Evolutionary conservation across 148 eudicot species (phyloP).

Genomic region (Arctostaphylos glauca): DNA sequence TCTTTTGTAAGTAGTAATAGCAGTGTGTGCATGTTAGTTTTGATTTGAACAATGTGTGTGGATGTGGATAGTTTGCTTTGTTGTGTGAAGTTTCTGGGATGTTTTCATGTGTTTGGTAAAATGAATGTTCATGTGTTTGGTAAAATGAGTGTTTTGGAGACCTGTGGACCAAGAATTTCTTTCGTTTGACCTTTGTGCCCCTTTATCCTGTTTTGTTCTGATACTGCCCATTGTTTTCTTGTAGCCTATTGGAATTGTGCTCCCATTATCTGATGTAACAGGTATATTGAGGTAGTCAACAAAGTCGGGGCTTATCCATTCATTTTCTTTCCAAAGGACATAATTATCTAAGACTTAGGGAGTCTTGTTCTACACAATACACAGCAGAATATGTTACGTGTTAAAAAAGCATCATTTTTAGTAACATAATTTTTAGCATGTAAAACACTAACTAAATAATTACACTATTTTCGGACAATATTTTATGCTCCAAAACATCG

Average conservation of each 20-base stretch:
- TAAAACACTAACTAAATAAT: no score
- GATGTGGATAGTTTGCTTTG: not conserved
- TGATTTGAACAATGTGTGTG: not conserved
- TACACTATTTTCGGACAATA: no score
- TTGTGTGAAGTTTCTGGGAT: not conserved
- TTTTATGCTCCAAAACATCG: no score
- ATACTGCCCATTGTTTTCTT: not conserved
- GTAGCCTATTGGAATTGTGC: not conserved
- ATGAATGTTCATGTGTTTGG: not conserved
- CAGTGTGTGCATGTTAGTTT: not conserved
- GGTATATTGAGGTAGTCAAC: not conserved
- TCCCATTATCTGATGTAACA: not conserved
- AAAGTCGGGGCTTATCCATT: not conserved
- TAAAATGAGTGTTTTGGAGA: not conserved
- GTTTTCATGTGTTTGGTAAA: not conserved
- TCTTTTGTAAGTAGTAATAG: not conserved
- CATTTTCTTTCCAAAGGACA: not conserved
- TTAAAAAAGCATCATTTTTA: no score
- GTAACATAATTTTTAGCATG: no score
- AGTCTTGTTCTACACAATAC: no score
- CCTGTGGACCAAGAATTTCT: not conserved
- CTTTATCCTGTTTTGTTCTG: not conserved
- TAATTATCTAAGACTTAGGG: not conserved
- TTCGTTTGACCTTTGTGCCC: not conserved
- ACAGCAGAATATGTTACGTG: no score